Evolutionary conservation across 169 alveolate species (phyloP).

Genomic region (Eimeria falciformis): DNA sequence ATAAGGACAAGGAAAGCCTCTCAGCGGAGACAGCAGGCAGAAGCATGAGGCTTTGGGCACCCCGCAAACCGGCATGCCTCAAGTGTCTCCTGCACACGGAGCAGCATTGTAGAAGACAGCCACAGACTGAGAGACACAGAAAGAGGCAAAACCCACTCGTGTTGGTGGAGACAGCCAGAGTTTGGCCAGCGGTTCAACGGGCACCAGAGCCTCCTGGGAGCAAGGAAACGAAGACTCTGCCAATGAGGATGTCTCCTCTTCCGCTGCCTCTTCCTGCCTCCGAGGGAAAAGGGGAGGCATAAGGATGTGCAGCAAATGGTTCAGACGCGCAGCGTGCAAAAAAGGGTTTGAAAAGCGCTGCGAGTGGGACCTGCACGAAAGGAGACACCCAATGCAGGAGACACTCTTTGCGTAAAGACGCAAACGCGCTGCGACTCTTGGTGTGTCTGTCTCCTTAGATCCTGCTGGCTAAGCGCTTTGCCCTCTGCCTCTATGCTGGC

Average conservation of each 20-base stretch:
- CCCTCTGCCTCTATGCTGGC: no score
- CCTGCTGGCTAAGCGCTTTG: no score
- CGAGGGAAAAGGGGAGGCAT: constrained; percentile 73
- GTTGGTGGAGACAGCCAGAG: constrained; percentile 56
- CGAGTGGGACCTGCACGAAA: background rate
- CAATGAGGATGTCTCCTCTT: background rate
- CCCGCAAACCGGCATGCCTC: background rate
- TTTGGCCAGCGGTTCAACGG: background rate
- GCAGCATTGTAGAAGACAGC: no score
- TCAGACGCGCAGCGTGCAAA: constrained; percentile 51
- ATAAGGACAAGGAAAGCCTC: background rate
- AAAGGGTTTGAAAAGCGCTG: background rate
- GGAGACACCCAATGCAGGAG: background rate
- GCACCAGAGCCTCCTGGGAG: background rate
- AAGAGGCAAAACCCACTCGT: background rate
- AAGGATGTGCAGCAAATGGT: constrained; percentile 22
- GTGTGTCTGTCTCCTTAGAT: no score
- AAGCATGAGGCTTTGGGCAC: constrained; percentile 13
- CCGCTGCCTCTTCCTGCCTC: background rate
- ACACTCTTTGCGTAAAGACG: no score
- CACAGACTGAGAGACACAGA: background rate
- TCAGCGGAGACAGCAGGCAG: background rate
- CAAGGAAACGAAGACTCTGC: background rate
- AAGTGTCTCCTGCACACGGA: no score
- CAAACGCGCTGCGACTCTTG: no score